These are phyloP conservation scores for Auriscalpium vulgare DNA, from an alignment of 768 basidiomycete species.

Conservation along the genomic window DNA sequence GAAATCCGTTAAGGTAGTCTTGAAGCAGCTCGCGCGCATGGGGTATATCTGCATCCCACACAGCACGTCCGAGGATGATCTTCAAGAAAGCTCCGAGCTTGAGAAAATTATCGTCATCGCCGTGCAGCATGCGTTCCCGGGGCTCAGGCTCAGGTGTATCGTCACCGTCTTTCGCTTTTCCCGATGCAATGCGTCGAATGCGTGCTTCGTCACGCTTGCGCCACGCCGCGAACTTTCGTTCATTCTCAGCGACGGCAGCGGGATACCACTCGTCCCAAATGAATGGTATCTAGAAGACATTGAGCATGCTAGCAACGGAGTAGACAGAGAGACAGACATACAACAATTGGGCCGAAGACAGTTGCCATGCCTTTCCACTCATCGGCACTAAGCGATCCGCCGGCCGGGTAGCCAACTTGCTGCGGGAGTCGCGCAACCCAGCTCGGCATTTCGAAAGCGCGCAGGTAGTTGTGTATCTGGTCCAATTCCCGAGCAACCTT, in stretches of 20 bases:
- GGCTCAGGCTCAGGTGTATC: too few relatives aligned
- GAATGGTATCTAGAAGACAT: background rate
- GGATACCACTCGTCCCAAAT: background rate
- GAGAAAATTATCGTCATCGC: too few relatives aligned
- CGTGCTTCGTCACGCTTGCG: background rate
- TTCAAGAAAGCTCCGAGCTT: too few relatives aligned
- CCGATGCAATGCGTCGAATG: too few relatives aligned
- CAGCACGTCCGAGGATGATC: too few relatives aligned
- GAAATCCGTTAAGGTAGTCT: too few relatives aligned
- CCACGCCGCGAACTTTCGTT: background rate
- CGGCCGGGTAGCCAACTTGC: slow-evolving; percentile 24
- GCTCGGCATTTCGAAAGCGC: slow-evolving; percentile 20
- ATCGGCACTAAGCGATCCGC: slow-evolving; percentile 23
- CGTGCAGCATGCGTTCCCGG: too few relatives aligned
- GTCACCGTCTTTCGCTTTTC: too few relatives aligned
- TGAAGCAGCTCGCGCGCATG: too few relatives aligned
- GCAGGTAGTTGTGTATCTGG: background rate
- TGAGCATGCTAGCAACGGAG: background rate
- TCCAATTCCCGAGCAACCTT: background rate
- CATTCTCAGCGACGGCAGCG: background rate
- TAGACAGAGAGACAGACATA: slow-evolving; percentile 3
- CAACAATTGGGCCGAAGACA: slow-evolving; percentile 17
- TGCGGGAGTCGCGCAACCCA: slow-evolving; percentile 22
- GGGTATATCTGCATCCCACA: too few relatives aligned
- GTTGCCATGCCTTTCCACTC: slow-evolving; percentile 22